Evolutionary conservation across 305 asterid genomes (phyloP).

Genomic region (Vinca major): DNA sequence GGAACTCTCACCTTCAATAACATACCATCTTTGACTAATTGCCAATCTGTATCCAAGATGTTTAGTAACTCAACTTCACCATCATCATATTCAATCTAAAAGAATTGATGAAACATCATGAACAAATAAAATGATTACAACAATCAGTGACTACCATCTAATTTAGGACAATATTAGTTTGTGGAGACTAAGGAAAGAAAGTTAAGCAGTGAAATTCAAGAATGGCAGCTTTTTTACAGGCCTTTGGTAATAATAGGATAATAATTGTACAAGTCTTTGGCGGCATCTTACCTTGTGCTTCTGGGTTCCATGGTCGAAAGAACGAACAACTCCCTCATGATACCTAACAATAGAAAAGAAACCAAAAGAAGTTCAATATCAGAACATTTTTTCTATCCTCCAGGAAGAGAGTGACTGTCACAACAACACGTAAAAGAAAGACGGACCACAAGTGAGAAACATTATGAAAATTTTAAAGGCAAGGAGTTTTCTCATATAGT

Average conservation of each 20-base stretch:
- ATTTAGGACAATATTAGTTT: not conserved
- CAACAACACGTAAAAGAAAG: not conserved
- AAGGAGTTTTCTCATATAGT: not conserved
- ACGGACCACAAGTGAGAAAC: not conserved
- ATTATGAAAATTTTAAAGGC: conserved; percentile 1
- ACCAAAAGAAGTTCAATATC: not conserved
- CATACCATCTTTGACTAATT: not conserved
- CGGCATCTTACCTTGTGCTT: not conserved
- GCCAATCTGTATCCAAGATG: not conserved
- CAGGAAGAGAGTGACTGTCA: not conserved
- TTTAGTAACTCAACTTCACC: conserved; percentile 2
- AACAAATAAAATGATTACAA: not conserved
- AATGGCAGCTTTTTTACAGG: no score
- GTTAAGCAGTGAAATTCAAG: no score
- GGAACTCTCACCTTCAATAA: not conserved
- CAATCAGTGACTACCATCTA: not conserved
- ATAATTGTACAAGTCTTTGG: not conserved
- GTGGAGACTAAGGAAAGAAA: not conserved
- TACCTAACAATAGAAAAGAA: not conserved
- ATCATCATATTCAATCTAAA: conserved; percentile 4
- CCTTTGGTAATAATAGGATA: no score
- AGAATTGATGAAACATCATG: not conserved
- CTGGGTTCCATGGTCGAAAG: not conserved
- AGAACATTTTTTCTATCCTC: not conserved
- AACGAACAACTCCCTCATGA: not conserved